Evolutionary conservation across 805 yeast genomes (phyloP).

Genomic region (Lachancea thermotolerans): DNA sequence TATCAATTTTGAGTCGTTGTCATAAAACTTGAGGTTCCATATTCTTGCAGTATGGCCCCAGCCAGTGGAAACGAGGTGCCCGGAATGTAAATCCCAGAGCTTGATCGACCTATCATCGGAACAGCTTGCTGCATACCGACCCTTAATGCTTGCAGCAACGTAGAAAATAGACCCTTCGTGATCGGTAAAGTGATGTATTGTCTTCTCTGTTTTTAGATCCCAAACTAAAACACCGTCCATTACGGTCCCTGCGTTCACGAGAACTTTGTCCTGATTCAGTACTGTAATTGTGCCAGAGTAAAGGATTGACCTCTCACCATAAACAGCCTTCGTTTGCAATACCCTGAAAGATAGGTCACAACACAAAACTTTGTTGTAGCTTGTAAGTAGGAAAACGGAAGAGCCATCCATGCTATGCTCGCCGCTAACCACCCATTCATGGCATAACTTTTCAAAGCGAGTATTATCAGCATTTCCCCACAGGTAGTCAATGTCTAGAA

Average conservation of each 20-base stretch:
- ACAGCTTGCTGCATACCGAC: conserved; percentile 61
- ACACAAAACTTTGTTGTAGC: conserved; percentile 58
- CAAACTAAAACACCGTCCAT: conserved; percentile 82
- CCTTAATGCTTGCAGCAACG: conserved; percentile 53
- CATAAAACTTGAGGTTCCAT: conserved; percentile 68
- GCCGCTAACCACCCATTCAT: conserved; percentile 76
- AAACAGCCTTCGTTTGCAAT: conserved; percentile 31
- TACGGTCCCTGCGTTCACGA: conserved; percentile 87
- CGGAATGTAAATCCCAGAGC: conserved; percentile 57
- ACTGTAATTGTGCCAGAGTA: conserved; percentile 77
- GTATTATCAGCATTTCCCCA: conserved; percentile 14
- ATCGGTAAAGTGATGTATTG: conserved; percentile 52
- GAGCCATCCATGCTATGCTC: conserved; percentile 39
- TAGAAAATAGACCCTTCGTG: conserved; percentile 94
- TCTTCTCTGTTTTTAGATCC: conserved; percentile 43
- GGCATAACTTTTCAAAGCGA: conserved; percentile 42
- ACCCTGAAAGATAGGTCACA: conserved; percentile 25
- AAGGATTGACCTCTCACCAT: conserved; percentile 71
- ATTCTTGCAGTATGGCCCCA: conserved; percentile 98
- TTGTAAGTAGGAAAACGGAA: conserved; percentile 53
- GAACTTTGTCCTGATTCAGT: conserved; percentile 35
- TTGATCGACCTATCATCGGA: conserved; percentile 91
- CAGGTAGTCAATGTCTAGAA: conserved; percentile 33
- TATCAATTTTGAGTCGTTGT: conserved; percentile 36
- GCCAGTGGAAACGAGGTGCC: conserved; percentile 62